Evolutionary conservation across 495 filamentous ascomycete genomes (phyloP), one percentile per base, ranked within the genome.

Genomic region (Aspergillus hancockii): DNA sequence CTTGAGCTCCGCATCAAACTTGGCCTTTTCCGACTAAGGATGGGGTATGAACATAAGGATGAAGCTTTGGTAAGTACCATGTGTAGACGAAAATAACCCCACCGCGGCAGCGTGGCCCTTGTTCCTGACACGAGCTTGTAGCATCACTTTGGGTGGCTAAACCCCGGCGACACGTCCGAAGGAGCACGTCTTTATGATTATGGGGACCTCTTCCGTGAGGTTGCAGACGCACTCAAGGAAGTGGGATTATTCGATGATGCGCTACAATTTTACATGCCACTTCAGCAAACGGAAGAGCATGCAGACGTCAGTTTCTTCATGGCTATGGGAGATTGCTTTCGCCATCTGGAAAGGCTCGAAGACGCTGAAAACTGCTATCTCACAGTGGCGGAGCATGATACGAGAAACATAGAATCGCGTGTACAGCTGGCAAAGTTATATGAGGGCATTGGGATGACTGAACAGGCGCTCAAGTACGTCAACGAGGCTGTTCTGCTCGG

Each of bases 1-100:
- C 65, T 90, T 4, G 93, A 97, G 59, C 69, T 98, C 34, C 84
- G 92, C n/a, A 83, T 91, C 16, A 96, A 92, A 71, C 75, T 98
- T 58, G 93, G 91, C 10, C 65, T 94, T 4, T 95, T 89, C 70
- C 83, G 95, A 23, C 70, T 95, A 34, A 86, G 84, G 49, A 76
- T 89, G 62, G 84, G 83, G 0, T 70, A 75, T 28, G 64, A 67
- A 8, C 69, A 92, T 56, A 72, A 86, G 38, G 74, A 82, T n/a
- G 93, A 98, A 75, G 92, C 91, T 19, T 74, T 89, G 72, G 88
- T 90, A 79, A 80, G 82, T 75, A 12, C 34, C 28, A 16, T 41
- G 25, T 10, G 13, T 16, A 36, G 13, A 53, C 14, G 50, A 7
- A 38, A 53, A 50, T n/a, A 8, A 54, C 49, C 8, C n/a, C n/a